Evolutionary conservation across 768 basidiomycete genomes (phyloP).

Genomic region (Mycena leptocephala): DNA sequence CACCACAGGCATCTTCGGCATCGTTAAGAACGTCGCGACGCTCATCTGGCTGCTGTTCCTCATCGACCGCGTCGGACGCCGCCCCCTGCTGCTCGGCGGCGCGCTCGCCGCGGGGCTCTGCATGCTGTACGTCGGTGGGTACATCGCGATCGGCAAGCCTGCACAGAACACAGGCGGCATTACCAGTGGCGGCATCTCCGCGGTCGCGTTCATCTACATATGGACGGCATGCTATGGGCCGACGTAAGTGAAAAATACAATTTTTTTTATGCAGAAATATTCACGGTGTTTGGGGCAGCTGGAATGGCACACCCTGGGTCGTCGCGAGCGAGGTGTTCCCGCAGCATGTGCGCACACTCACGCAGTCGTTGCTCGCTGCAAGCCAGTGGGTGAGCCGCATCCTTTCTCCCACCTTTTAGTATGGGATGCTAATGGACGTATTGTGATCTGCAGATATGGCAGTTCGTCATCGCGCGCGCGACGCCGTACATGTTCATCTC

Average conservation of each 20-base stretch:
- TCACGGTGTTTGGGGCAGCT: too few species aligned
- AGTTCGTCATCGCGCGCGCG: constrained; percentile 26
- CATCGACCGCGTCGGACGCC: constrained; percentile 13
- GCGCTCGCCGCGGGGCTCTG: constrained; percentile 8
- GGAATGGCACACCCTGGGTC: constrained; percentile 52
- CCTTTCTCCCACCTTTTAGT: background rate
- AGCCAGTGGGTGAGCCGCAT: constrained; percentile 5
- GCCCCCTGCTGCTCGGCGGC: constrained; percentile 6
- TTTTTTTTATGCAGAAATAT: too few species aligned
- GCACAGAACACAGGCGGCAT: background rate
- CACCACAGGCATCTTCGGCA: constrained; percentile 55
- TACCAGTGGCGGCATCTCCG: constrained; percentile 22
- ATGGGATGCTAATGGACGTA: background rate
- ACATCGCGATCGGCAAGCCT: constrained; percentile 22
- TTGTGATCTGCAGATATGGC: background rate
- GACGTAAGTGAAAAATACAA: too few species aligned
- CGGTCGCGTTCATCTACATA: constrained; percentile 24
- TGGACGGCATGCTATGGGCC: constrained; percentile 29
- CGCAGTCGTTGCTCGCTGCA: constrained; percentile 12
- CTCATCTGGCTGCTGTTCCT: constrained; percentile 23
- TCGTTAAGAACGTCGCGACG: constrained; percentile 51
- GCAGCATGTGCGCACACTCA: constrained; percentile 20
- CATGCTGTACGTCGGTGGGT: constrained; percentile 25
- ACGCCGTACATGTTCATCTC: constrained; percentile 19
- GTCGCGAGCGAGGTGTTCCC: constrained; percentile 37